Percentiles rank a stretch among this genome's conserved stretches.
These are phyloP conservation scores for Penicillium brasilianum DNA, from an alignment of 2,329 filamentous ascomycete genomes.

Conservation along the genomic window DNA sequence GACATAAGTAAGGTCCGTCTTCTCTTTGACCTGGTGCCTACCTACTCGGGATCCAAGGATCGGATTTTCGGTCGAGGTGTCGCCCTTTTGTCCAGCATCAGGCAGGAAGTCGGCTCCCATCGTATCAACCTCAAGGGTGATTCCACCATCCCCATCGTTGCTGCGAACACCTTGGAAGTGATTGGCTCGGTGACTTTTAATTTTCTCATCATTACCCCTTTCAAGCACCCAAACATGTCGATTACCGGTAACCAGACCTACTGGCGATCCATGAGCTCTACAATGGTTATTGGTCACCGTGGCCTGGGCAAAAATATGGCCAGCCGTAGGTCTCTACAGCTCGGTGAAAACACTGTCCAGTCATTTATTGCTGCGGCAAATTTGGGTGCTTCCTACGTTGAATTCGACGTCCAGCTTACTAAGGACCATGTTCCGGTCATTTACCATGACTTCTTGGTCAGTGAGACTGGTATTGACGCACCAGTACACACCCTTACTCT, in stretches of 20 bases:
- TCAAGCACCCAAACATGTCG: conserved; percentile 90
- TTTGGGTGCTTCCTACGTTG: conserved; percentile 75
- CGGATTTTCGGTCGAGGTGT: conserved; percentile 87
- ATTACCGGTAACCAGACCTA: conserved; percentile 91
- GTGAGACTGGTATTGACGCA: conserved; percentile 95
- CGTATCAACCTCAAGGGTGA: conserved; percentile 93
- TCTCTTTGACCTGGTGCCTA: conserved; percentile 92
- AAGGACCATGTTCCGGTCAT: conserved; percentile 98
- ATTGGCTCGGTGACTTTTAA: conserved; percentile 97
- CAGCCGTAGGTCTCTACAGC: conserved; percentile 82
- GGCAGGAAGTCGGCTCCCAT: conserved; percentile 79
- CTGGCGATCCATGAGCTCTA: conserved; percentile 89
- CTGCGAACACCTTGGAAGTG: conserved; percentile 78
- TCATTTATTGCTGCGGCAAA: conserved; percentile 98
- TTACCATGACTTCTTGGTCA: conserved; percentile 97
- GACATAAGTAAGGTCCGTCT: conserved; percentile 84
- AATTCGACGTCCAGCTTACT: conserved; percentile 92
- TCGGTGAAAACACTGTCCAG: conserved; percentile 93
- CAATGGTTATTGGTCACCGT: conserved; percentile 77
- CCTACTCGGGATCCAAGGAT: conserved; percentile 82
- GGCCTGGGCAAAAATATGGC: conserved; percentile 89
- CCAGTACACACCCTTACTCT: conserved; percentile 93
- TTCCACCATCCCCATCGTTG: conserved; percentile 87
- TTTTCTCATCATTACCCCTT: conserved; percentile 92
- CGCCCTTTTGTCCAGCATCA: conserved; percentile 83